Conservation (phyloP, 2,329 filamentous ascomycete genomes). For the Curvularia spicifera region DNA sequence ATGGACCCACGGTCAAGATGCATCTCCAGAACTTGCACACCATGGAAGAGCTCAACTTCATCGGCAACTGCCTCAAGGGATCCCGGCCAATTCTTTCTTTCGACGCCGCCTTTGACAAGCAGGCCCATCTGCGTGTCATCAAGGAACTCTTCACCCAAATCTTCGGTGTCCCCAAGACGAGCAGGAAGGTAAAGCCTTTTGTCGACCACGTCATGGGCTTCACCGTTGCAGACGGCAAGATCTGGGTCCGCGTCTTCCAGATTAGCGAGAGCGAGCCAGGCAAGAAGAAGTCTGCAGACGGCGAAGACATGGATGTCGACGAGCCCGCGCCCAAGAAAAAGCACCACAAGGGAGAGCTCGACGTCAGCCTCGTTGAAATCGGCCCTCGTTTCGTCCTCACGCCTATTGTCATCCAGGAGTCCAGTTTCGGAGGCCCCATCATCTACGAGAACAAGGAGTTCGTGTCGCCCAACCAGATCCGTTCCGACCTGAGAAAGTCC, state of each 20-base stretch:
- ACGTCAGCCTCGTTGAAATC: constrained; percentile 87
- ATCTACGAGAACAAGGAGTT: constrained; percentile 99
- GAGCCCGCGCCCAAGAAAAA: constrained; percentile 46
- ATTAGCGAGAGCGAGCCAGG: constrained; percentile 80
- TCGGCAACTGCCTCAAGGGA: constrained; percentile 94
- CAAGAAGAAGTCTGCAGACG: constrained; percentile 50
- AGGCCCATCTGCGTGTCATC: constrained; percentile 80
- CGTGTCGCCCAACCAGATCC: constrained; percentile 92
- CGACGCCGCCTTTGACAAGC: constrained; percentile 81
- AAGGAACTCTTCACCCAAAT: constrained; percentile 89
- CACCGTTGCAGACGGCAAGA: constrained; percentile 87
- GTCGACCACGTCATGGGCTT: constrained; percentile 95
- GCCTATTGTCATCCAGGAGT: constrained; percentile 93
- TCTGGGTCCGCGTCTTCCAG: constrained; percentile 96
- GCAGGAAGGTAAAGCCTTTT: constrained; percentile 92
- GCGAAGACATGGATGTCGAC: constrained; percentile 49
- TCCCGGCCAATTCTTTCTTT: constrained; percentile 91
- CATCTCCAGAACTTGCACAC: constrained; percentile 89
- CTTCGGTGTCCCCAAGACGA: constrained; percentile 89
- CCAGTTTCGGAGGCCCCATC: constrained; percentile 91
- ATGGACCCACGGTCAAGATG: constrained; percentile 76
- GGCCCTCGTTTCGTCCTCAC: constrained; percentile 92
- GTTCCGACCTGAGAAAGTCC: constrained; percentile 76
- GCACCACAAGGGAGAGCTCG: constrained; percentile 66
- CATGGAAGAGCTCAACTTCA: constrained; percentile 96